Evolutionary conservation across 176 grass and related monocot genomes (phyloP), one percentile per base, ranked within the genome.

Genomic region (Leersia perrieri): DNA sequence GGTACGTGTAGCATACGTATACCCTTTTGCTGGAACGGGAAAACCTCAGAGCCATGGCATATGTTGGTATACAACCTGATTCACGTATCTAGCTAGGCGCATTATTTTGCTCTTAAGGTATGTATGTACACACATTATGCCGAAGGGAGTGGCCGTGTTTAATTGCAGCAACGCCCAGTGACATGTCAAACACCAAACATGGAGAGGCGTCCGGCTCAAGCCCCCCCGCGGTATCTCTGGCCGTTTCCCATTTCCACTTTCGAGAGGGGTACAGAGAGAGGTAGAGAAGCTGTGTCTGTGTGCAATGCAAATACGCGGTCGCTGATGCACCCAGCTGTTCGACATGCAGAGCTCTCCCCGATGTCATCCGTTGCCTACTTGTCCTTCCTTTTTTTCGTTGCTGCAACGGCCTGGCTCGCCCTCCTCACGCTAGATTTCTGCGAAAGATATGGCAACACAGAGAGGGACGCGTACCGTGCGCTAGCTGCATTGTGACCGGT

Each of bases 151-250:
- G 13, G 53, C 22, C 53, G 53, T 25, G 53, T 58, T 58, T 58
- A 58, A 58, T 58, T 11, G 9, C 18, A 9, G 63, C n/a, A 88
- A 88, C 86, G 67, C 61, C 80, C 16, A 22, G 86, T 88, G 81
- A 79, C 81, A 68, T 61, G 81, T 25, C 68, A 18, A 47, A 68
- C 60, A 33, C 22, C 28, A 7, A 42, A 16, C 20, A 1, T 33
- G 55, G 4, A 3, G 40, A 68, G 68, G 44, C 80, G 74, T 88
- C 33, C 44, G 68, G 35, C 11, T 39, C 8, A 65, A 71, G 85
- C 14, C 7, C 26, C 26, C 15, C 14, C 11, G 23, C 44, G 18
- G 2, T 4, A 13, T 45, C 45, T 74, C 69, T 62, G 81, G 35
- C 29, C 86, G 86, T 83, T 26, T 58, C 53, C 53, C n/a, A 58